A percentile compares a stretch with the other conserved stretches of the same genome.
phyloP scores from a whole-genome alignment of 148 eudicot genomes.

The Silene uniflora region DNA sequence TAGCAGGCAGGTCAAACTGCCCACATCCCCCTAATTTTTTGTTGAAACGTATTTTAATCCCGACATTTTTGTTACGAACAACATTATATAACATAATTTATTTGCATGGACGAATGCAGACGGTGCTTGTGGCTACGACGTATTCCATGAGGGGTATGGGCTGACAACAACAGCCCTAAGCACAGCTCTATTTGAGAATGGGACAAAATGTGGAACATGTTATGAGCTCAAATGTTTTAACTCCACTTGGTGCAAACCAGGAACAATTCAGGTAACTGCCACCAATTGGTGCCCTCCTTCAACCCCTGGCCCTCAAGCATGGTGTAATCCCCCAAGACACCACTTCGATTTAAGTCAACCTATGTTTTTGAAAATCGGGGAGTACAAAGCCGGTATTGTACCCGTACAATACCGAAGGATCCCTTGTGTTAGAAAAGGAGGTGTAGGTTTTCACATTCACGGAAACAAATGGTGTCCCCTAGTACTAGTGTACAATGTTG shows the following conservation, averaged over 20 bases:
- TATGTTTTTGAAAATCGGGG: constrained; percentile 21
- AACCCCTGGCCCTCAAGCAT: constrained; percentile 8
- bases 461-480: constrained; percentile 21
- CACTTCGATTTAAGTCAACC: constrained; percentile 25
- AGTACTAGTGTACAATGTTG: constrained; percentile 27
- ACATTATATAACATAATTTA: too few relatives aligned
- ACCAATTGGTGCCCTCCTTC: constrained; percentile 27
- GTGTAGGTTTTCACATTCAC: constrained; percentile 10
- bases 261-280: constrained; percentile 24
- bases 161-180: constrained; percentile 30
- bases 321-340: constrained; percentile 27
- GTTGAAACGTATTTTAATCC: too few relatives aligned
- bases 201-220: constrained; percentile 28
- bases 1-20: too few relatives aligned
- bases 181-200: constrained; percentile 6
- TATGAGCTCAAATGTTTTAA: constrained; percentile 22
- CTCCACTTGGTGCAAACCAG: constrained; percentile 22
- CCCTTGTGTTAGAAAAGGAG: constrained; percentile 17
- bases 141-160: background rate
- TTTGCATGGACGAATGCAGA: background rate
- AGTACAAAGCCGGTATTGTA: constrained; percentile 24
- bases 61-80: too few relatives aligned
- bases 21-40: too few relatives aligned
- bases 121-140: constrained; percentile 3
- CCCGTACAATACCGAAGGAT: constrained; percentile 20